These are phyloP conservation scores for Botrytis fabae DNA, from an alignment of 2,329 filamentous ascomycete genomes.

Conservation along the genomic window DNA sequence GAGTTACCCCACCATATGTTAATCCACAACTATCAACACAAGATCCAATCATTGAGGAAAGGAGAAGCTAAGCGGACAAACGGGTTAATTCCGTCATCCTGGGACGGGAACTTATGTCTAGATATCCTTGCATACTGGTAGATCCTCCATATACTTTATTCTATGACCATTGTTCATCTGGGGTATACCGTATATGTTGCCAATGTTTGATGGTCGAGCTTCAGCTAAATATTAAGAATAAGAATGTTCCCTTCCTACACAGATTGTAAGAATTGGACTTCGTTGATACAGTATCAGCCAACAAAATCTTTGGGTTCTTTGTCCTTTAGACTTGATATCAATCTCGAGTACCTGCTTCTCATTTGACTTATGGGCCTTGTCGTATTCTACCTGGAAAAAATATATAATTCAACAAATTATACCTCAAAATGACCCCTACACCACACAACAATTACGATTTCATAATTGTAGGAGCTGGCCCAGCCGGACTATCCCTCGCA, in stretches of 20 bases:
- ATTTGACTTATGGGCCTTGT: background rate
- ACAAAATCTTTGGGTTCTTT: background rate
- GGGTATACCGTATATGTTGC: background rate
- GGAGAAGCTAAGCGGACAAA: background rate
- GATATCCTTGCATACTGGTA: background rate
- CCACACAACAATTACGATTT: slow-evolving; percentile 13
- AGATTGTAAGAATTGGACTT: background rate
- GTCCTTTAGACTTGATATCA: too few species aligned
- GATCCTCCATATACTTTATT: background rate
- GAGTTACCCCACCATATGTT: background rate
- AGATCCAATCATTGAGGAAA: background rate
- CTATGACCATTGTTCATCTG: background rate
- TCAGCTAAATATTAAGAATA: background rate
- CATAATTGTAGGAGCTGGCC: slow-evolving; percentile 49
- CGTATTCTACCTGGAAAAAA: background rate
- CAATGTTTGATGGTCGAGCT: background rate
- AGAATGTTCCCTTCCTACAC: background rate
- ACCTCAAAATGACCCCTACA: background rate
- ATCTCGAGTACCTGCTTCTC: background rate
- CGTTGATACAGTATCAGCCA: too few species aligned
- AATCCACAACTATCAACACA: background rate
- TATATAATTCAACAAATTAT: background rate
- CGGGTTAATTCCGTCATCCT: background rate
- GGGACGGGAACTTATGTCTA: background rate
- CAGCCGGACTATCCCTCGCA: slow-evolving; percentile 59